Base-by-base conservation (phyloP, 2,329 filamentous ascomycete genomes). In the Cladophialophora immunda region DNA sequence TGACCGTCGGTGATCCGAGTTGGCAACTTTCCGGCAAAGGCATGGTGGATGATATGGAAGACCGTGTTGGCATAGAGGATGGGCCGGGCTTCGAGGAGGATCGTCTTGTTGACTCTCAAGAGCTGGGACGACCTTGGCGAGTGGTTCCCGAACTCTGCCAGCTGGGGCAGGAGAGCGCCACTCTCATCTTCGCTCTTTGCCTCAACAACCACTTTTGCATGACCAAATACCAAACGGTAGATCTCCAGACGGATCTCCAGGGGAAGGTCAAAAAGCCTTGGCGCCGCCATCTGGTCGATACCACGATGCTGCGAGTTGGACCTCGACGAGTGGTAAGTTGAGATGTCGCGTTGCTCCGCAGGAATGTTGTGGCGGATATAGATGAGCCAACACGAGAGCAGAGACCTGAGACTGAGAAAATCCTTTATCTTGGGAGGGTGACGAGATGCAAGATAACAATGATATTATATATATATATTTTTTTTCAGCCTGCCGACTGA, bases 171-270 rank as follows among this genome's bases (percentile, higher is more conserved):
- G n/a, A 73, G 29, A 58, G 59, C 62, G 41, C 68, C 29, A 45
- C 50, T 67, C 17, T 64, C 61, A 22, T 67, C 64, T 25, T 66
- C 68, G 32, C 25, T 32, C 22, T 63, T 62, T 54, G 53, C 54
- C 15, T 68, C 52, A 6, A 73, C 29, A 15, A 68, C n/a, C 15
- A 36, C 61, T 61, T 67, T 69, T 4, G 66, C 67, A 27, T 34
- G 47, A 32, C 70, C 70, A 36, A 86, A 79, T 41, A 82, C 73
- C 53, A 79, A 75, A 65, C 79, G 75, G 72, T 85, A 85, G 64
- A 86, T 79, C 54, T 79, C 79, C 7, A 83, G 72, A 11, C 84
- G 82, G 45, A 86, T 79, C 68, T 86, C 84, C 8, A 78, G 79
- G 0, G 84, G 84, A 2, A 86, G 78, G 60, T 81, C 79, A 71